phyloP scores from a whole-genome alignment of 2,329 filamentous ascomycete genomes.

The Pseudogymnoascus destructans region DNA sequence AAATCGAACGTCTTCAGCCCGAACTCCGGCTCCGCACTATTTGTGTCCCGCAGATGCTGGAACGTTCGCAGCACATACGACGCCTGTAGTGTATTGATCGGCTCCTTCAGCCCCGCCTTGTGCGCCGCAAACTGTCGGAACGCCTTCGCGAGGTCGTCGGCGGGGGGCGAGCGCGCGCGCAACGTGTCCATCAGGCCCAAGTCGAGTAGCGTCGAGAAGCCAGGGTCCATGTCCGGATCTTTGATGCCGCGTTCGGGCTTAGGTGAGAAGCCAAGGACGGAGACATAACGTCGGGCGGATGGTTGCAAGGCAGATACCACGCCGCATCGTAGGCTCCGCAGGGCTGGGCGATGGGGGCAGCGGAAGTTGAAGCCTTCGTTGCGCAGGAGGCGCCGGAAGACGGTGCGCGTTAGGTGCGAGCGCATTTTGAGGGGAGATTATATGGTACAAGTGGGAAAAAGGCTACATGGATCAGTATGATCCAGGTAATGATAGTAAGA shows the following conservation, averaged over 20 bases:
- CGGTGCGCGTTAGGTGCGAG: slow-evolving; percentile 45
- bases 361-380: slow-evolving; percentile 30
- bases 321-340: slow-evolving; percentile 27
- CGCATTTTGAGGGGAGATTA: slow-evolving; percentile 32
- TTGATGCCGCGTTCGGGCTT: slow-evolving; percentile 47
- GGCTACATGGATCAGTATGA: not conserved
- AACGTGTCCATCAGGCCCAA: slow-evolving; percentile 50
- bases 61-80: slow-evolving; percentile 46
- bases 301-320: slow-evolving; percentile 25
- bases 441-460: not conserved
- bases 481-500: not conserved
- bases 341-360: slow-evolving; percentile 21
- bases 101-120: slow-evolving; percentile 35
- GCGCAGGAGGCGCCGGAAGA: slow-evolving; percentile 43
- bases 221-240: slow-evolving; percentile 52
- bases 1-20: slow-evolving; percentile 15
- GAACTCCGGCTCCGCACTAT: slow-evolving; percentile 14
- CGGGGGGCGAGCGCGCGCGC: slow-evolving; percentile 49
- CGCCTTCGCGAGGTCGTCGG: slow-evolving; percentile 49
- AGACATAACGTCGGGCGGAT: slow-evolving; percentile 39
- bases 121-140: slow-evolving; percentile 50
- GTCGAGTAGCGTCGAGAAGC: slow-evolving; percentile 58
- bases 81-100: slow-evolving; percentile 55
- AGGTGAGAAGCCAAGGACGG: slow-evolving; percentile 50
- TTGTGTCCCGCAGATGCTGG: slow-evolving; percentile 38